phyloP scores from a whole-genome alignment of 345 rosid genomes.

The Moringa oleifera region DNA sequence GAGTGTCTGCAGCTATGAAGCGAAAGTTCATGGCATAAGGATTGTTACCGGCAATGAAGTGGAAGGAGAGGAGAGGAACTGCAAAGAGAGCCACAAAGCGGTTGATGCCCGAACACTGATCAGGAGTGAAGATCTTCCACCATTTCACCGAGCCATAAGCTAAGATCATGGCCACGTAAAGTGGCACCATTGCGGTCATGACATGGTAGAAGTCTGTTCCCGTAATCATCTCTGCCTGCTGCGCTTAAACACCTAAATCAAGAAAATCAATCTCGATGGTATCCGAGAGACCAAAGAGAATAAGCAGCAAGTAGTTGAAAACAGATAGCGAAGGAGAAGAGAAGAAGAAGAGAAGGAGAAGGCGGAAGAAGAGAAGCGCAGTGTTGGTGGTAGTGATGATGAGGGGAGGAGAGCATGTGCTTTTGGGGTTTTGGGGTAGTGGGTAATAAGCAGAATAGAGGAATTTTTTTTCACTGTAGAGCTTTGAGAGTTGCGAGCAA shows the following conservation, averaged over 20 bases:
- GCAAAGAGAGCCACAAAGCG: constrained; percentile 32
- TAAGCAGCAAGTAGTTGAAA: no score
- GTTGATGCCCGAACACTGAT: constrained; percentile 34
- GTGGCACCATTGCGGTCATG: constrained; percentile 2
- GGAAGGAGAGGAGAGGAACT: constrained; percentile 24
- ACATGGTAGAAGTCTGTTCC: background rate
- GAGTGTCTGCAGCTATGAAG: constrained; percentile 52
- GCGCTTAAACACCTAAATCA: background rate
- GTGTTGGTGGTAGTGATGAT: constrained; percentile 18
- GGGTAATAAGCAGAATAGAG: constrained; percentile 14
- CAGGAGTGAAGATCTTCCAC: constrained; percentile 35
- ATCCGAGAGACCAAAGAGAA: background rate
- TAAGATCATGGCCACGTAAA: constrained; percentile 17
- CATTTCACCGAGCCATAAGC: constrained; percentile 28
- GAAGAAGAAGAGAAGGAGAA: background rate
- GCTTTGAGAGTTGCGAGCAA: constrained; percentile 56
- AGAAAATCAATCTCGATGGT: no score
- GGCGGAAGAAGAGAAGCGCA: constrained; percentile 3
- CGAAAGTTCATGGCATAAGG: constrained; percentile 43
- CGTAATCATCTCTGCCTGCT: background rate
- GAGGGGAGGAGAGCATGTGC: constrained; percentile 33
- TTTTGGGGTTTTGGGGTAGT: constrained; percentile 34
- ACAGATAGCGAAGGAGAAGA: background rate
- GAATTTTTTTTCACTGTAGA: constrained; percentile 23
- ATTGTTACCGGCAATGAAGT: constrained; percentile 39